Evolutionary conservation across 129 eudicot species (phyloP).

Genomic region (Heracleum sosnowskyi): DNA sequence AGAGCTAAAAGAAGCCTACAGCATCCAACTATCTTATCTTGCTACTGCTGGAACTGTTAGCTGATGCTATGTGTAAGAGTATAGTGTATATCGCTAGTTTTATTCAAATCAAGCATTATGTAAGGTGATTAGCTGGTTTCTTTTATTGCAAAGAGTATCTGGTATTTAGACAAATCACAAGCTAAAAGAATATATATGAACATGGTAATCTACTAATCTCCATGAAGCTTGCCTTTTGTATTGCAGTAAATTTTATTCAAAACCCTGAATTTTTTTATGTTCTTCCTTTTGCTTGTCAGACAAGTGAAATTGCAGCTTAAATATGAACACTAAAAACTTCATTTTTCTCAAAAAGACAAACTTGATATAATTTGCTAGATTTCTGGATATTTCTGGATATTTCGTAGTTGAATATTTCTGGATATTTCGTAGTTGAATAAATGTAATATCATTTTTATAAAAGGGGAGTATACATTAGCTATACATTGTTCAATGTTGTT

Average conservation of each 20-base stretch:
- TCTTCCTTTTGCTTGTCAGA: not conserved
- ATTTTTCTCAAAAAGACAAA: not conserved
- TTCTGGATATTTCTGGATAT: too few relatives aligned
- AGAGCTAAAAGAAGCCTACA: conserved; percentile 80
- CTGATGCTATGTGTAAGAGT: conserved; percentile 3
- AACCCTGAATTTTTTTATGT: too few relatives aligned
- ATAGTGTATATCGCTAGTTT: not conserved
- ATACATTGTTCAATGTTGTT: not conserved
- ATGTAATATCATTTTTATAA: not conserved
- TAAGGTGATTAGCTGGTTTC: not conserved
- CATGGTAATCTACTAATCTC: too few relatives aligned
- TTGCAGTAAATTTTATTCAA: not conserved
- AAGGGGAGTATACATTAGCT: not conserved
- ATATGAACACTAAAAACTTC: not conserved
- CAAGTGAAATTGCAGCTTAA: not conserved
- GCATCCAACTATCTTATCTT: conserved; percentile 71
- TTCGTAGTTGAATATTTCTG: too few relatives aligned
- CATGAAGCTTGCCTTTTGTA: not conserved
- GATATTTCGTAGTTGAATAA: too few relatives aligned
- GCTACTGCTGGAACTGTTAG: conserved; percentile 36
- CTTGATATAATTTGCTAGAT: too few relatives aligned
- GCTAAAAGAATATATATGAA: not conserved
- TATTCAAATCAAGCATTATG: not conserved
- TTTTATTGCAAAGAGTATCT: conserved; percentile 20
- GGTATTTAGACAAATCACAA: not conserved